Evolutionary conservation across 805 yeast genomes (phyloP).

Genomic region (Middelhovenomyces tepae): DNA sequence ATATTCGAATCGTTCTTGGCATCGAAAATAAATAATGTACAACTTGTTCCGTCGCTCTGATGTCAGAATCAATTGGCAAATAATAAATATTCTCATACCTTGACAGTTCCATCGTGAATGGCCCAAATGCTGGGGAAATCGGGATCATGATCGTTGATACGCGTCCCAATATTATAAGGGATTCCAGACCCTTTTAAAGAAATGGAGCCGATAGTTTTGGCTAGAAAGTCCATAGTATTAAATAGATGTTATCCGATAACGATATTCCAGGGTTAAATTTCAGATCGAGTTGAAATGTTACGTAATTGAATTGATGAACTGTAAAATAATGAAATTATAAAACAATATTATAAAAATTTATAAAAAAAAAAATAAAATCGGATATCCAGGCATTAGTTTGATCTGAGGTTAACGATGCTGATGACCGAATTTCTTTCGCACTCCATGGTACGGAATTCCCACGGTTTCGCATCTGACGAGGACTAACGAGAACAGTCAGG

Average conservation of each 20-base stretch:
- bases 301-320: too few species aligned
- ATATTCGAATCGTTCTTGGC: slow-evolving; percentile 30
- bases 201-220: slow-evolving; percentile 24
- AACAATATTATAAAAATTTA: too few species aligned
- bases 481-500: too few species aligned
- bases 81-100: slow-evolving; percentile 20
- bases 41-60: slow-evolving; percentile 41
- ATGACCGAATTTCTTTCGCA: too few species aligned
- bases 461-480: too few species aligned
- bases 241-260: not conserved
- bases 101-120: slow-evolving; percentile 47
- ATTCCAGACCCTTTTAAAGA: slow-evolving; percentile 21
- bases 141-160: slow-evolving; percentile 17
- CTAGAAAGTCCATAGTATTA: slow-evolving; percentile 25
- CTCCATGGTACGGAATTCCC: too few species aligned
- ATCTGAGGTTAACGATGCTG: too few species aligned
- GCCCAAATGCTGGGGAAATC: slow-evolving; percentile 48
- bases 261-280: too few species aligned
- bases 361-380: too few species aligned
- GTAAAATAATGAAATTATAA: too few species aligned
- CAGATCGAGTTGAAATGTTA: too few species aligned
- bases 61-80: slow-evolving; percentile 22
- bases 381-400: too few species aligned
- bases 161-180: slow-evolving; percentile 24
- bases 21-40: slow-evolving; percentile 61